These are phyloP conservation scores for Candida caryicola DNA, from an alignment of 805 yeast species.

Conservation along the genomic window DNA sequence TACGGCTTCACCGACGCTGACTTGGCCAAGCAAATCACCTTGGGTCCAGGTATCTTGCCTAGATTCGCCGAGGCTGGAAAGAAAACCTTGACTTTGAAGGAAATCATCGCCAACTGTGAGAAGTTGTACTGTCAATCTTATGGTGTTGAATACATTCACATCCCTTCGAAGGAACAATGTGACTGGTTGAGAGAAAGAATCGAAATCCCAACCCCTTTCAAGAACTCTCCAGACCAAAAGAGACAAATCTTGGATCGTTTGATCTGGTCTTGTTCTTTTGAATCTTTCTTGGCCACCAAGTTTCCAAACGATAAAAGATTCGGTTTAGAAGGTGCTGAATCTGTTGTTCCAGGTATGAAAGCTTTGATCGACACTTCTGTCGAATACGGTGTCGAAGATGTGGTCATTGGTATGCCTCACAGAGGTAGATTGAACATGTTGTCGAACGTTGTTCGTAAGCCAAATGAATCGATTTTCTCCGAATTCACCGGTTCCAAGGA, in stretches of 20 bases:
- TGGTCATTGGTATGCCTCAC: constrained; percentile 99
- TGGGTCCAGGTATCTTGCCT: constrained; percentile 97
- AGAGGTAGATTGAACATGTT: constrained; percentile 98
- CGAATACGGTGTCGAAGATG: constrained; percentile 89
- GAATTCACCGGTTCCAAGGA: constrained; percentile 91
- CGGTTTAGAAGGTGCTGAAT: constrained; percentile 98
- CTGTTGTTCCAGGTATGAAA: constrained; percentile 95
- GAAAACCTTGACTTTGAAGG: constrained; percentile 68
- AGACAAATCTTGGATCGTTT: constrained; percentile 94
- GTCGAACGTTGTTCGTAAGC: constrained; percentile 97
- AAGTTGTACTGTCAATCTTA: constrained; percentile 80
- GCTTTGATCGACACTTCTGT: constrained; percentile 92
- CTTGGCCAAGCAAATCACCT: constrained; percentile 73
- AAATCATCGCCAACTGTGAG: constrained; percentile 77
- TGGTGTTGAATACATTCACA: constrained; percentile 95
- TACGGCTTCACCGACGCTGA: constrained; percentile 90
- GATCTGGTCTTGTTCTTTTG: constrained; percentile 95
- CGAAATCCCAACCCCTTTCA: constrained; percentile 86
- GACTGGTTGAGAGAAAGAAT: constrained; percentile 98
- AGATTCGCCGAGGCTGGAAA: constrained; percentile 72
- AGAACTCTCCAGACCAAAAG: constrained; percentile 83
- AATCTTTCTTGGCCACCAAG: constrained; percentile 86
- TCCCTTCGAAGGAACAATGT: constrained; percentile 91
- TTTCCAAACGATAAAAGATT: constrained; percentile 98
- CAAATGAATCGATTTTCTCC: constrained; percentile 94